Evolutionary conservation across 371 early-diverging fungal species (phyloP), one percentile per base, ranked within the genome.

Genomic region (Saksenaea oblongispora): DNA sequence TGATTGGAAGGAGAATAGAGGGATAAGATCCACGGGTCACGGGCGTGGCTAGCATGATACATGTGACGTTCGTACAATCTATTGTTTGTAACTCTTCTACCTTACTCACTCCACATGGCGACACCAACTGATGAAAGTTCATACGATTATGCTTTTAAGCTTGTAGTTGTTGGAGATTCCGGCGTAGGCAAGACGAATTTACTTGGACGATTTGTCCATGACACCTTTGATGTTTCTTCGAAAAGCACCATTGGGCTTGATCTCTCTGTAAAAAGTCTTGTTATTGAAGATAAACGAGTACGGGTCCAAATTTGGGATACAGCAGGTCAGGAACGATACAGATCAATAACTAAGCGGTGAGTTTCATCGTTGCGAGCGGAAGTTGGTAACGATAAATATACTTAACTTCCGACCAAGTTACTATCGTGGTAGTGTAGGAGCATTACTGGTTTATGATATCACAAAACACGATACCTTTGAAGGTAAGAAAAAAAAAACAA

Each of bases 211-310:
- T 98, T 98, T 77, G 97, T 98, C 98, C 96, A 98, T 74, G 98
- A 97, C 70, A 95, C 95, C 15, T 98, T 98, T 72, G 97, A 98
- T 83, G 96, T 96, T 63, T 93, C 93, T 37, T 98, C 95, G 84
- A 98, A 98, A 75, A 93, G 93, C 61, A 98, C 99, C 62, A 97
- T 98, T 72, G 99, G 99, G 51, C 98, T 99, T 65, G 99, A 99
- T 87, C 99, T 99, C 79, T 99, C 99, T 89, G 99, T 99, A 78
- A 95, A 99, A 72, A 99, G 99, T 34, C 95, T 99, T 54, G 93
- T 94, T 73, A 83, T 99, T 41, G 98, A 98, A 76, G 97, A 96
- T 60, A 98, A 98, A 79, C 94, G 94, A 61, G 96, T 99, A 66
- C 99, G 99, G 84, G 89, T 99, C 36, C 94, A 95, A 75, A 91